These are phyloP conservation scores for Fusarium haematococcum DNA, from an alignment of 2,329 filamentous ascomycete species.

Conservation along the genomic window DNA sequence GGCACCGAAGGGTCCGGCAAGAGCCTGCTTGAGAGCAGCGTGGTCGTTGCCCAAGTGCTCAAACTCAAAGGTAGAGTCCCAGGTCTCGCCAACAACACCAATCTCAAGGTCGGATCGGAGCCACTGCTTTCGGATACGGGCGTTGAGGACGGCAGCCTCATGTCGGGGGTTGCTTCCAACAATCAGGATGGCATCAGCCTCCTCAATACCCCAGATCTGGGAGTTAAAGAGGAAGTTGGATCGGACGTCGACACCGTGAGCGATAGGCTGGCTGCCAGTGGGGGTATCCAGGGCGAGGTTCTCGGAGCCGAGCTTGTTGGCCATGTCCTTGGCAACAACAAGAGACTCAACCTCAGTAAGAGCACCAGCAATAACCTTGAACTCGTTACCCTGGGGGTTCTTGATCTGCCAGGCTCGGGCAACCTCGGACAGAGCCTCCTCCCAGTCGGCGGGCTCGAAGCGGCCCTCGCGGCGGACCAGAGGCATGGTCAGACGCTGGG, in stretches of 20 bases:
- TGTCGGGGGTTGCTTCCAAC: slow-evolving; percentile 95
- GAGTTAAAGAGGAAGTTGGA: slow-evolving; percentile 99
- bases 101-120: slow-evolving; percentile 94
- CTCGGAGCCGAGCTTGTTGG: slow-evolving; percentile 95
- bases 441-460: slow-evolving; percentile 94
- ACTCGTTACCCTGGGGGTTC: slow-evolving; percentile 89
- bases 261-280: slow-evolving; percentile 82
- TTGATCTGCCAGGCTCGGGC: slow-evolving; percentile 82
- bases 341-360: slow-evolving; percentile 92
- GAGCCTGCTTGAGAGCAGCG: slow-evolving; percentile 83
- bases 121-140: slow-evolving; percentile 98
- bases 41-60: slow-evolving; percentile 87
- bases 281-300: slow-evolving; percentile 95
- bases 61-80: slow-evolving; percentile 95
- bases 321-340: slow-evolving; percentile 96
- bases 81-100: slow-evolving; percentile 89
- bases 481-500: slow-evolving; percentile 93
- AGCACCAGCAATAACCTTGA: slow-evolving; percentile 94
- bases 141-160: slow-evolving; percentile 94
- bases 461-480: slow-evolving; percentile 89
- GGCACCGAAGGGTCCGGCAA: slow-evolving; percentile 91
- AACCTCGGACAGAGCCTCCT: slow-evolving; percentile 92
- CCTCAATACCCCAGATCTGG: slow-evolving; percentile 91
- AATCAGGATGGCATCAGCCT: slow-evolving; percentile 91
- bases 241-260: slow-evolving; percentile 92